These are phyloP conservation scores for Ustilago tritici DNA, from an alignment of 1,284 basidiomycete genomes.

Conservation along the genomic window DNA sequence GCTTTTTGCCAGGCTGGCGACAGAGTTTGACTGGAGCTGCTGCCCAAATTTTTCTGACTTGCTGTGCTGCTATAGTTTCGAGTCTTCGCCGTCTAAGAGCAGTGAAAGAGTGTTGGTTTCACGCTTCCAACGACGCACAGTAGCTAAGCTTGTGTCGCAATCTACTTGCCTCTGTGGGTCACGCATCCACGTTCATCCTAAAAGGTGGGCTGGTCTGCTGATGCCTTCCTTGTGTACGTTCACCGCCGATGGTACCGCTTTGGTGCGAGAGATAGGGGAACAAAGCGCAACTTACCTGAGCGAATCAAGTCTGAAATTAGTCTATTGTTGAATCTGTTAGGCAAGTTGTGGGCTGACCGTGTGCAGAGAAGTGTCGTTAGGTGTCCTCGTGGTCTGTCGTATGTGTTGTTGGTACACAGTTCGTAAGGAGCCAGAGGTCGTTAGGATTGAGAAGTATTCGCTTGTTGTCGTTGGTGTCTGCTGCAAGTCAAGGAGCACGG, in stretches of 20 bases:
- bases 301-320: not conserved
- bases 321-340: not conserved
- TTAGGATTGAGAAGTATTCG: not conserved
- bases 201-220: not conserved
- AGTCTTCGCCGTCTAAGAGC: not conserved
- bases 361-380: not conserved
- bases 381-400: not conserved
- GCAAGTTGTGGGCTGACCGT: not conserved
- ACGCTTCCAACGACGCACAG: not conserved
- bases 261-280: not conserved
- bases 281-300: constrained; percentile 1
- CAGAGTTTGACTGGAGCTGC: not conserved
- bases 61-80: not conserved
- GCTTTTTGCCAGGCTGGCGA: not conserved
- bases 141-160: not conserved
- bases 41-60: constrained; percentile 3
- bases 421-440: not conserved
- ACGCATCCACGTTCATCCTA: not conserved
- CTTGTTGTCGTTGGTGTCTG: not conserved
- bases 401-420: not conserved
- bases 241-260: not conserved
- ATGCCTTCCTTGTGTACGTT: not conserved
- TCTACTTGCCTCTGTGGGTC: not conserved
- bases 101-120: not conserved
- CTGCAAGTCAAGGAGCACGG: not conserved